phyloP scores from a whole-genome alignment of 371 early-diverging fungal genomes.

The Mucor racemosus region DNA sequence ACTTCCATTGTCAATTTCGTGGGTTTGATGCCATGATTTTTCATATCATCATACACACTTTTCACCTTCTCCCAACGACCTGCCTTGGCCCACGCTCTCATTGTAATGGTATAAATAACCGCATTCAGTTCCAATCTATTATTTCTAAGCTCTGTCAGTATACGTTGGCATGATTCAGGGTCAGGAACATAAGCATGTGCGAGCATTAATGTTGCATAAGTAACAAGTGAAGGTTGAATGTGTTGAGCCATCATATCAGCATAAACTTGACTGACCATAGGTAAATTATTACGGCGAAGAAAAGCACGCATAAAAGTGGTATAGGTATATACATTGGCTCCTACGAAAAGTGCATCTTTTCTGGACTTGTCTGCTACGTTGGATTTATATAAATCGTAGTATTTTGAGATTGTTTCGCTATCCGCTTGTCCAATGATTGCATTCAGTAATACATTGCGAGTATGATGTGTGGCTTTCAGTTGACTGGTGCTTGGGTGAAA shows the following conservation, averaged over 20 bases:
- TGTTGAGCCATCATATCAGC: conserved; percentile 40
- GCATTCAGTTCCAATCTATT: conserved; percentile 36
- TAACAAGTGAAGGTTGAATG: conserved; percentile 46
- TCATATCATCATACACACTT: conserved; percentile 45
- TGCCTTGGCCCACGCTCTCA: conserved; percentile 54
- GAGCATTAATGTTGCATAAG: conserved; percentile 50
- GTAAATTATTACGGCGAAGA: conserved; percentile 39
- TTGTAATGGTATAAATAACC: conserved; percentile 48
- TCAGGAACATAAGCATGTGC: conserved; percentile 52
- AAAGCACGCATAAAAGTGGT: conserved; percentile 58
- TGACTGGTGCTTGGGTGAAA: conserved; percentile 14
- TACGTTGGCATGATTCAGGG: conserved; percentile 42
- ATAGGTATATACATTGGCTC: conserved; percentile 44
- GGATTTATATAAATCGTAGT: conserved; percentile 38
- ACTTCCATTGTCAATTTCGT: conserved; percentile 45
- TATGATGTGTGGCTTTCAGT: conserved; percentile 32
- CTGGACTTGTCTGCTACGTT: conserved; percentile 5
- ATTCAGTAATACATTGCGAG: conserved; percentile 46
- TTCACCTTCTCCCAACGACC: conserved; percentile 44
- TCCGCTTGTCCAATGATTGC: conserved; percentile 40
- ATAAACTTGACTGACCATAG: conserved; percentile 48
- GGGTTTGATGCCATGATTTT: conserved; percentile 39
- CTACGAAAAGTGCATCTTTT: conserved; percentile 20
- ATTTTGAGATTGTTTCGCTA: conserved; percentile 23
- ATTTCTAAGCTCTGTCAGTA: conserved; percentile 37